Evolutionary conservation across 257 asterid species (phyloP).

Genomic region (Cordia subcordata): DNA sequence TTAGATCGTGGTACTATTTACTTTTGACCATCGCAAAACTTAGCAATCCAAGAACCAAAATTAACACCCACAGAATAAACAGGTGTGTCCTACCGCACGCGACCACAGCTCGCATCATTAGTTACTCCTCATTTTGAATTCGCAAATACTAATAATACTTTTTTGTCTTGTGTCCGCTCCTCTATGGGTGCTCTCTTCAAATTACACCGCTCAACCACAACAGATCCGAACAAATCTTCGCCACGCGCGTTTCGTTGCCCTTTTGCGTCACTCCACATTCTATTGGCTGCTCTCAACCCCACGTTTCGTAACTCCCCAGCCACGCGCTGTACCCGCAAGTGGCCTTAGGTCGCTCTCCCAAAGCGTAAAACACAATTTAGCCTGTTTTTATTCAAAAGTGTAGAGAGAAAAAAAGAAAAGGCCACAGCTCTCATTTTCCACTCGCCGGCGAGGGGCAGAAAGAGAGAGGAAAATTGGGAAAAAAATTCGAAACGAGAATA

Average conservation of each 20-base stretch:
- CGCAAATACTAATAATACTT: too few species aligned
- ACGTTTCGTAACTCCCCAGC: background rate
- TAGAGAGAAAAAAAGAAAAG: constrained; percentile 13
- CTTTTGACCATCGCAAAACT: too few species aligned
- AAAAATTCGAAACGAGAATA: background rate
- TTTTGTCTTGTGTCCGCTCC: background rate
- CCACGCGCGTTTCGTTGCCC: constrained; percentile 9
- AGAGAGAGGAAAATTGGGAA: background rate
- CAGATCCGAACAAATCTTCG: constrained; percentile 11
- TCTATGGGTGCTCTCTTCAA: background rate
- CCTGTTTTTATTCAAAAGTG: constrained; percentile 17
- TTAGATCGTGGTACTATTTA: too few species aligned
- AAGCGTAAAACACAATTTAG: constrained; percentile 31
- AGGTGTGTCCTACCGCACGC: background rate
- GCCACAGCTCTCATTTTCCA: constrained; percentile 8
- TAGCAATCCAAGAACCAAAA: too few species aligned
- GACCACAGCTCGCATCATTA: background rate
- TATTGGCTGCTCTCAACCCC: background rate
- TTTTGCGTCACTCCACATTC: too few species aligned
- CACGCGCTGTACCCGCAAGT: background rate
- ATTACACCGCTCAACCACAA: constrained; percentile 33
- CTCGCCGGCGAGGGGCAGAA: constrained; percentile 36
- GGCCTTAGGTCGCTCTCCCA: background rate
- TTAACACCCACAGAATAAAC: too few species aligned
- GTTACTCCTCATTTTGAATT: background rate